Evolutionary conservation across 164 flowering plant genomes (phyloP).

Genomic region (Paratinospora sagittata): DNA sequence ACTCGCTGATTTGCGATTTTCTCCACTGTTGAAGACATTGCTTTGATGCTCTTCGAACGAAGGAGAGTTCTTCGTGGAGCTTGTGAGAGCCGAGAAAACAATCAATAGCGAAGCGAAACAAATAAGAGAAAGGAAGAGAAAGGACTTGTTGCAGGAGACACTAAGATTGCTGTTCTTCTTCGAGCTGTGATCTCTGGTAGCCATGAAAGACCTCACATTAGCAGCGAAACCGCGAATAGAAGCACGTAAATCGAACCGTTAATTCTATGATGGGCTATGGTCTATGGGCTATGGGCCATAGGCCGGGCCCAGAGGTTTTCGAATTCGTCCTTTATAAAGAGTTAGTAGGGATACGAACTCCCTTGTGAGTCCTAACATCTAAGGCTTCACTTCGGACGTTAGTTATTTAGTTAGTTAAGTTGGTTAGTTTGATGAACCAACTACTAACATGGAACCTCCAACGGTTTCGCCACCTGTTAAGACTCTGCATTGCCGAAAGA

Average conservation of each 20-base stretch:
- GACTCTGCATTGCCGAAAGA: constrained; percentile 43
- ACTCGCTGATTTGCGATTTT: not conserved
- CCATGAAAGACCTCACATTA: constrained; percentile 12
- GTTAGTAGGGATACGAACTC: too few relatives aligned
- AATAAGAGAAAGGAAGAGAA: constrained; percentile 44
- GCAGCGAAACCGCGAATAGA: too few relatives aligned
- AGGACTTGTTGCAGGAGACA: constrained; percentile 20
- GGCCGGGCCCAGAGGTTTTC: too few relatives aligned
- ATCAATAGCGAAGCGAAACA: constrained; percentile 41
- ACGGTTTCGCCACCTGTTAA: constrained; percentile 36
- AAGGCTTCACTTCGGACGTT: too few relatives aligned
- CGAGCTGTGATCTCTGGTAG: constrained; percentile 22
- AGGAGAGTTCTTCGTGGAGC: constrained; percentile 15
- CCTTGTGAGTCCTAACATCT: too few relatives aligned
- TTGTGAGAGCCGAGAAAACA: constrained; percentile 37
- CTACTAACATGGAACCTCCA: constrained; percentile 16
- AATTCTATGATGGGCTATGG: too few relatives aligned
- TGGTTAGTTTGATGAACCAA: constrained; percentile 9
- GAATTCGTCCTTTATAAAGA: too few relatives aligned
- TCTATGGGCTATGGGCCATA: too few relatives aligned
- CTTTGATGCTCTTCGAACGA: not conserved
- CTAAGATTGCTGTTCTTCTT: constrained; percentile 22
- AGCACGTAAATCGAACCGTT: too few relatives aligned
- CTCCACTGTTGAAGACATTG: not conserved
- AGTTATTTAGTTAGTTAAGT: too few relatives aligned